Conservation (phyloP, 1,139 yeast genomes). For the Yamadazyma jaroonii region DNA sequence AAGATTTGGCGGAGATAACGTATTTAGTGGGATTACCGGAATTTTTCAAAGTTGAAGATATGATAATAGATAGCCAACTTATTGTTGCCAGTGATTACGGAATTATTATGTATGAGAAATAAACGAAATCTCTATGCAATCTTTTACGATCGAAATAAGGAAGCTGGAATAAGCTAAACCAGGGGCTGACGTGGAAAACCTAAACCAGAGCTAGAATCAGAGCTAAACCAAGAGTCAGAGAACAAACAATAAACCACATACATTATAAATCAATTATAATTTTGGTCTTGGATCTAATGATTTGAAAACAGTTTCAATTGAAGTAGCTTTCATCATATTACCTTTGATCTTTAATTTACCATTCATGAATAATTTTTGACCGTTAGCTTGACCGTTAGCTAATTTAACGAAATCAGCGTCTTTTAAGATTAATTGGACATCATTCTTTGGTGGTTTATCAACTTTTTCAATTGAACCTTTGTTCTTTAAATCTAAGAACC, state of each 20-base stretch:
- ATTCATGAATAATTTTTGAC: slow-evolving; percentile 80
- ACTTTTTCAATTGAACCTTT: slow-evolving; percentile 54
- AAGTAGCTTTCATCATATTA: slow-evolving; percentile 85
- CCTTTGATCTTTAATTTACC: slow-evolving; percentile 87
- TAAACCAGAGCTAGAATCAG: no score
- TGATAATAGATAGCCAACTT: slow-evolving; percentile 10
- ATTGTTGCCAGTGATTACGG: slow-evolving; percentile 16
- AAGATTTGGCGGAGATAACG: slow-evolving; percentile 6
- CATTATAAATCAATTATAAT: slow-evolving; percentile 23
- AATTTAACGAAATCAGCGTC: slow-evolving; percentile 69
- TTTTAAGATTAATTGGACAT: slow-evolving; percentile 61
- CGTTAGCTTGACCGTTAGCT: slow-evolving; percentile 75
- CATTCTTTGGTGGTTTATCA: slow-evolving; percentile 53
- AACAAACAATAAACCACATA: neutral
- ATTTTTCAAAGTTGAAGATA: slow-evolving; percentile 15
- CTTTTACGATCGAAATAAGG: no score
- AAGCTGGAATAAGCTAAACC: no score
- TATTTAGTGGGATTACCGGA: slow-evolving; percentile 25
- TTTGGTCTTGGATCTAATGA: slow-evolving; percentile 56
- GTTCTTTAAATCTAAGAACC: slow-evolving; percentile 72
- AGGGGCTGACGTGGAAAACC: no score
- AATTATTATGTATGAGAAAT: slow-evolving; percentile 4
- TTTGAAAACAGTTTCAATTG: slow-evolving; percentile 71
- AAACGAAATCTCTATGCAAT: no score
- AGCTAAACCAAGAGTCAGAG: no score